Conservation (phyloP, 2,329 filamentous ascomycete genomes). For the Colletotrichum acutatum region DNA sequence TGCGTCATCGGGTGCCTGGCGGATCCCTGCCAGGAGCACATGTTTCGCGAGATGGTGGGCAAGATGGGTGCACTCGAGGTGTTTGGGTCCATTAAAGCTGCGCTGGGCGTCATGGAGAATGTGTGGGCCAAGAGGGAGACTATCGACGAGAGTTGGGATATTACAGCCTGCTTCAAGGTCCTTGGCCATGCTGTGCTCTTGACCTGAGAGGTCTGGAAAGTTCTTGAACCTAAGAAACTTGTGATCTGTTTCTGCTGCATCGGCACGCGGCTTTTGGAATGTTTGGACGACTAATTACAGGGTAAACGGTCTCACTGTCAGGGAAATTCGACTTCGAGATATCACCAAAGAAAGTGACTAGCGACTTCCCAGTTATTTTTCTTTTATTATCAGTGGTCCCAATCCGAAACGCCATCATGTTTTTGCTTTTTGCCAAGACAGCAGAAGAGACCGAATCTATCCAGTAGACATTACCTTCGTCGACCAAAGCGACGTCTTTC, state of each 20-base stretch:
- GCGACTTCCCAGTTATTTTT: not conserved
- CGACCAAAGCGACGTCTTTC: not conserved
- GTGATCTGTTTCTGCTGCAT: not conserved
- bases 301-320: not conserved
- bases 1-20: slow-evolving; percentile 55
- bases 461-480: slow-evolving; percentile 32
- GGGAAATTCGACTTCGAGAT: not conserved
- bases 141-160: slow-evolving; percentile 56
- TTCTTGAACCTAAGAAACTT: too few species aligned
- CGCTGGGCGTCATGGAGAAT: slow-evolving; percentile 56
- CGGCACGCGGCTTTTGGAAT: not conserved
- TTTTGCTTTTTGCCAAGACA: not conserved
- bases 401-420: not conserved
- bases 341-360: not conserved
- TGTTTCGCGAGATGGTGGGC: slow-evolving; percentile 53
- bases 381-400: not conserved
- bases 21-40: slow-evolving; percentile 50
- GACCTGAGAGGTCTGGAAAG: slow-evolving; percentile 39
- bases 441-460: slow-evolving; percentile 14
- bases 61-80: slow-evolving; percentile 54
- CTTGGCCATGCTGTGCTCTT: slow-evolving; percentile 52
- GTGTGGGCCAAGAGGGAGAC: slow-evolving; percentile 55
- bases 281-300: not conserved
- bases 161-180: slow-evolving; percentile 54
- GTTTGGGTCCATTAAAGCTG: slow-evolving; percentile 58